Evolutionary conservation across 345 rosid species (phyloP).

Genomic region (Cardiospermum halicacabum): DNA sequence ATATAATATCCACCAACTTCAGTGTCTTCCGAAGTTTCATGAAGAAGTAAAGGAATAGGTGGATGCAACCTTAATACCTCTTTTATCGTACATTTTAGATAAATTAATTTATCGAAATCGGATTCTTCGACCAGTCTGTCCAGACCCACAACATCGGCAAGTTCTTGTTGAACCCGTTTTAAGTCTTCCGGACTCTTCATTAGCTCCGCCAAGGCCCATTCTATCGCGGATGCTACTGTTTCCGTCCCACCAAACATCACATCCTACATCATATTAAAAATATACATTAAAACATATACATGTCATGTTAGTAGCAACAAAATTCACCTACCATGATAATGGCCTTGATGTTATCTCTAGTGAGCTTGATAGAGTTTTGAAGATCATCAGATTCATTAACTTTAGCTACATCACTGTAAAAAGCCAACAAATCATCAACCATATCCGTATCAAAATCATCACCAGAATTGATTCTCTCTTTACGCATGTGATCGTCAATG

Average conservation of each 20-base stretch:
- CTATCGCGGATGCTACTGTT: slow-evolving; percentile 92
- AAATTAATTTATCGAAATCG: slow-evolving; percentile 60
- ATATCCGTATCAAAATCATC: slow-evolving; percentile 53
- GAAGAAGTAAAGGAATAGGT: slow-evolving; percentile 91
- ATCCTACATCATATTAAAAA: slow-evolving; percentile 41
- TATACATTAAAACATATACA: too few species aligned
- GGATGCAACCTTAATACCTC: slow-evolving; percentile 90
- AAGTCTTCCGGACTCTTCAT: slow-evolving; percentile 65
- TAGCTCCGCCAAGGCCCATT: slow-evolving; percentile 82
- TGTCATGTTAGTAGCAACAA: too few species aligned
- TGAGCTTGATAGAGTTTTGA: slow-evolving; percentile 57
- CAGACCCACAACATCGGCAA: slow-evolving; percentile 68
- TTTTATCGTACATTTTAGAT: slow-evolving; percentile 58
- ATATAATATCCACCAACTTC: slow-evolving; percentile 57
- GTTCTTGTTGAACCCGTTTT: slow-evolving; percentile 64
- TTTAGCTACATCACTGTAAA: slow-evolving; percentile 58
- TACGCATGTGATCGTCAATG: slow-evolving; percentile 69
- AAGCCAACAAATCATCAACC: slow-evolving; percentile 88
- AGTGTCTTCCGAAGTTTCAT: slow-evolving; percentile 67
- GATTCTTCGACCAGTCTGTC: slow-evolving; percentile 69
- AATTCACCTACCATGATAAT: slow-evolving; percentile 71
- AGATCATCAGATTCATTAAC: slow-evolving; percentile 50
- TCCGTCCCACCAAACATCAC: slow-evolving; percentile 99
- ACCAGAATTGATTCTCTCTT: neutral
- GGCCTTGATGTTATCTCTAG: slow-evolving; percentile 80